These are phyloP conservation scores for Penicillium sp. DNA, from an alignment of 2,329 filamentous ascomycete species.

Conservation along the genomic window DNA sequence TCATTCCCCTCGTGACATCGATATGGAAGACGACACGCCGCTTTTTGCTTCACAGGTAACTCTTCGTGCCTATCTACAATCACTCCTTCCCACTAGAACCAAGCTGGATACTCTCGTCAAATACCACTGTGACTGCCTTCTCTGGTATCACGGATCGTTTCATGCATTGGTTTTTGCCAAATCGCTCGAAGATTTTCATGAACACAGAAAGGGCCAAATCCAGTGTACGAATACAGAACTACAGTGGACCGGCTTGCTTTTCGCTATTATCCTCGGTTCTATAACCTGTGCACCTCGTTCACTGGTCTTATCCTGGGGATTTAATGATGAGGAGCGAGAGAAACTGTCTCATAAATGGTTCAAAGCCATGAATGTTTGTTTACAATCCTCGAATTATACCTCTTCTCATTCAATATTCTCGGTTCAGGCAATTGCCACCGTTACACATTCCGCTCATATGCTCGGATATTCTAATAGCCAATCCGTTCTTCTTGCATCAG, in stretches of 20 bases:
- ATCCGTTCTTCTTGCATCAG: no score
- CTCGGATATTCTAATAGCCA: no score
- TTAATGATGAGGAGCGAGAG: slow-evolving; percentile 8
- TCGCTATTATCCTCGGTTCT: slow-evolving; percentile 8
- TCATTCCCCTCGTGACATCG: background rate
- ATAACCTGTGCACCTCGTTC: slow-evolving; percentile 9
- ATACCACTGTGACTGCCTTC: slow-evolving; percentile 11
- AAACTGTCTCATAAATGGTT: slow-evolving; percentile 10
- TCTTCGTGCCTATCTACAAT: slow-evolving; percentile 3
- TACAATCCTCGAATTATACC: slow-evolving; percentile 10
- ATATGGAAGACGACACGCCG: background rate
- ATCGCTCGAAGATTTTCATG: background rate
- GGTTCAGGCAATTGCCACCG: no score
- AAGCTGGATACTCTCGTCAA: slow-evolving; percentile 2
- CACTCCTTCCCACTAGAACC: background rate
- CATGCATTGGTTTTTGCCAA: slow-evolving; percentile 3
- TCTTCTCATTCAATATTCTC: slow-evolving; percentile 11
- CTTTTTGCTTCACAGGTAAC: slow-evolving; percentile 4
- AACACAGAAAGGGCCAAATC: background rate
- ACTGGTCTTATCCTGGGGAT: slow-evolving; percentile 6
- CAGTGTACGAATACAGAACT: background rate
- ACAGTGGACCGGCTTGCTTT: slow-evolving; percentile 5
- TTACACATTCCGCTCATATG: no score
- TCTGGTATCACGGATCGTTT: slow-evolving; percentile 13
- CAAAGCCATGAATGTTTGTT: slow-evolving; percentile 2